A percentile compares a stretch with the other conserved stretches of the same genome.
Conservation (phyloP, 169 alveolate species). For the Plasmodium fragile region DNA sequence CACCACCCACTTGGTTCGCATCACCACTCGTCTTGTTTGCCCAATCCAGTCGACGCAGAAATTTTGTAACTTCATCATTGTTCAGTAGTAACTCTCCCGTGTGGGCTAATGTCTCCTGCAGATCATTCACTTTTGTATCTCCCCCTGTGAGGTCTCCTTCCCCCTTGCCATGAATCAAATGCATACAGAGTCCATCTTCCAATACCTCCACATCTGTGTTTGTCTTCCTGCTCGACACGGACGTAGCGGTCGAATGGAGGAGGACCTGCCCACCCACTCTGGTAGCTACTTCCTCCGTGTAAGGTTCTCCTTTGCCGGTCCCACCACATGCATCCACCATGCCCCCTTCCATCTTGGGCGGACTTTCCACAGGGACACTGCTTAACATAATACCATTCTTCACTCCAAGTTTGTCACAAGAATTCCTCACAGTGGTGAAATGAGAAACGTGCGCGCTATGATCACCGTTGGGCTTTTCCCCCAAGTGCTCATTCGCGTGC, state of each 20-base stretch:
- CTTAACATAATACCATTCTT: background rate
- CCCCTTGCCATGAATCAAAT: background rate
- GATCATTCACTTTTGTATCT: background rate
- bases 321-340: background rate
- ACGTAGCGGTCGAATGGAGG: background rate
- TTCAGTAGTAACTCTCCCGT: background rate
- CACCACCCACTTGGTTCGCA: background rate
- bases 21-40: background rate
- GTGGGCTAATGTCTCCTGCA: background rate
- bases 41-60: constrained; percentile 18
- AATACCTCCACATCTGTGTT: background rate
- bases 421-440: background rate
- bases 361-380: background rate
- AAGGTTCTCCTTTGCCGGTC: background rate
- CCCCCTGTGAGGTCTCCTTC: background rate
- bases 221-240: background rate
- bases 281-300: background rate
- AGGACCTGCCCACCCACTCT: background rate
- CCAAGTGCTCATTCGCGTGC: background rate
- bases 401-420: background rate
- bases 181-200: background rate
- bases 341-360: background rate
- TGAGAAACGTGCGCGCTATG: background rate
- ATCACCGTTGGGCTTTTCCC: background rate
- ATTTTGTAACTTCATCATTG: background rate